Evolutionary conservation across 2,329 filamentous ascomycete species (phyloP), one percentile per base, ranked within the genome.

Genomic region (Claviceps purpurea): DNA sequence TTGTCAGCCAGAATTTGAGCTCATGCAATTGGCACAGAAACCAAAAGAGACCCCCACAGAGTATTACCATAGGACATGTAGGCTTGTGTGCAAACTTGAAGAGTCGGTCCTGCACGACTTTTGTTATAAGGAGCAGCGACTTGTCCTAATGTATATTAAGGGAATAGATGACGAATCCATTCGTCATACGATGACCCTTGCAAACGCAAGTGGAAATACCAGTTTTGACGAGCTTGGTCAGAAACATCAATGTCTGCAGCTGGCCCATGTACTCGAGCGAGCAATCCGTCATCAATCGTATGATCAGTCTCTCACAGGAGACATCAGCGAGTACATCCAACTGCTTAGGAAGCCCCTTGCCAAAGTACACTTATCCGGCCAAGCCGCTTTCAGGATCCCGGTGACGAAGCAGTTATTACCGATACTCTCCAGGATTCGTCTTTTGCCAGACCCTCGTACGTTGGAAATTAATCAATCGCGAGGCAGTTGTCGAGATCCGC

Each of bases 201-300:
- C 51, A n/a, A 50, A 50, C 7, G 56, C 52, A n/a, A 49, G 59
- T 14, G 26, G 56, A 14, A 52, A 50, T n/a, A 38, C 57, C n/a
- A 55, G 58, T 2, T 59, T 82, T 16, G 65, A 65, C 18, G 68
- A 68, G 2, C 63, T 77, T 5, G 68, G 71, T 2, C 70, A 70
- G 51, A 68, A 67, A 39, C 80, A 84, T 62, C 77, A 76, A 60
- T 71, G 69, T 49, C 61, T 82, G 16, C 75, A 82, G 57, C 70
- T 84, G 30, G 77, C 74, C 5, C 60, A 64, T 22, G 76, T 82
- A 48, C 77, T 81, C 52, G 74, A 80, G 57, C 70, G 67, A 53
- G 78, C 76, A 2, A 58, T 82, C 3, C 68, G 71, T 20, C 73
- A 73, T 38, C 65, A 68, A 11, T 51, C 73, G 1, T 83, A 79